Conservation (phyloP, 192 early-diverging fungal species). For the Backusella circina region DNA sequence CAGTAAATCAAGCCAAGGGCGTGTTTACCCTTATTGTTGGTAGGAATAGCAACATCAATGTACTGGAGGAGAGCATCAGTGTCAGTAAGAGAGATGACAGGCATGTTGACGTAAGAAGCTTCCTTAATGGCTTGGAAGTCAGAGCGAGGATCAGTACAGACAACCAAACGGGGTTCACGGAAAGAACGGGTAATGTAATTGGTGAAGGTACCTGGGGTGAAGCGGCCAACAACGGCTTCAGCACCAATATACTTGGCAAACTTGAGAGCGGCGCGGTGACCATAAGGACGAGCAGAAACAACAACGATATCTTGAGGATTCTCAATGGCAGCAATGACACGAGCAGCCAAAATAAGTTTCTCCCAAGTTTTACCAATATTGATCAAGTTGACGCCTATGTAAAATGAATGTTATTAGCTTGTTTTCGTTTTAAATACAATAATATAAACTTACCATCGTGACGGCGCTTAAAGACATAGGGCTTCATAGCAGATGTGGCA, state of each 20-base stretch:
- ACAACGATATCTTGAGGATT: conserved; percentile 97
- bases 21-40: conserved; percentile 99
- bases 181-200: conserved; percentile 99
- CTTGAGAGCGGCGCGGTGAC: conserved; percentile 98
- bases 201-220: conserved; percentile 99
- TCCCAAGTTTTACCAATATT: conserved; percentile 99
- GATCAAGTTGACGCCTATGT: conserved; percentile 88
- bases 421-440: neutral
- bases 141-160: conserved; percentile 95
- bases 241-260: conserved; percentile 97
- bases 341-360: conserved; percentile 97
- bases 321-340: conserved; percentile 97
- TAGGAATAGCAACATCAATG: conserved; percentile 98
- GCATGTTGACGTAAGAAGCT: conserved; percentile 99
- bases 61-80: conserved; percentile 91
- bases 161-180: conserved; percentile 97
- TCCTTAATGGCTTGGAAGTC: conserved; percentile 99
- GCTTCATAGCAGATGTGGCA: conserved; percentile 86
- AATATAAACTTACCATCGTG: conserved; percentile 64
- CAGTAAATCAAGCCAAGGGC: conserved; percentile 95
- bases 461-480: conserved; percentile 96
- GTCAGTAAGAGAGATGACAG: conserved; percentile 98
- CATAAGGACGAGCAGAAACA: conserved; percentile 93
- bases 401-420: neutral
- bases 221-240: conserved; percentile 97